These are phyloP conservation scores for Chlamydomonas reinhardtii DNA, from an alignment of 163 green algal species.

Conservation along the genomic window DNA sequence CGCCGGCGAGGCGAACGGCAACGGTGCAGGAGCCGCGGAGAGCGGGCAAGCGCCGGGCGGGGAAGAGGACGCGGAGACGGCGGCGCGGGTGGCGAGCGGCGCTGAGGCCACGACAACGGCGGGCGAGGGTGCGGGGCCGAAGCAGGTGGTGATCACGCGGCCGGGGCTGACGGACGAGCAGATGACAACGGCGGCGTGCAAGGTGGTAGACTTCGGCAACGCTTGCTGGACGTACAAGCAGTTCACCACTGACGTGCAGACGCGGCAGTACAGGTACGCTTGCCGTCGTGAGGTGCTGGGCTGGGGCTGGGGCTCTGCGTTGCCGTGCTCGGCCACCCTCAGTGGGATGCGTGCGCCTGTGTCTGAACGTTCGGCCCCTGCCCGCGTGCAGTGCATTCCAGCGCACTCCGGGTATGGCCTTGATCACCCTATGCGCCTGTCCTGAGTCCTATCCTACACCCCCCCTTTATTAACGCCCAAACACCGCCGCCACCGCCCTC, in stretches of 20 bases:
- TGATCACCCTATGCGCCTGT: no score
- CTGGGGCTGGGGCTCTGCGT: no score
- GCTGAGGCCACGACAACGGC: conserved; percentile 23
- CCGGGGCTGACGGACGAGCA: conserved; percentile 65
- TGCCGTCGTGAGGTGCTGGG: neutral
- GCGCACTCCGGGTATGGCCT: no score
- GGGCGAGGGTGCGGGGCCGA: neutral
- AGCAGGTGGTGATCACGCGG: conserved; percentile 46
- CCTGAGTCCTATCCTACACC: no score
- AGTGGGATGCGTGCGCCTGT: no score
- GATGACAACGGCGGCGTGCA: conserved; percentile 67
- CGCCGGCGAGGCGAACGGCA: no score
- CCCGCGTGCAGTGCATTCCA: no score
- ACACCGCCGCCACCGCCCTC: no score
- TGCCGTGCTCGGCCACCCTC: no score
- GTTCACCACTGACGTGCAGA: conserved; percentile 98
- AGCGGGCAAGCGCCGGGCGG: no score
- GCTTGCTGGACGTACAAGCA: conserved; percentile 98
- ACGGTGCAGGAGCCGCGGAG: neutral
- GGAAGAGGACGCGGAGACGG: neutral
- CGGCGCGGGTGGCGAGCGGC: conserved; percentile 5
- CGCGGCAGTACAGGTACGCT: conserved; percentile 93
- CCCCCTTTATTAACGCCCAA: no score
- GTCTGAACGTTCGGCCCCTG: no score
- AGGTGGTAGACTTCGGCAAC: conserved; percentile 99